A percentile compares a stretch with the other conserved stretches of the same genome.
phyloP scores from a whole-genome alignment of 2,329 filamentous ascomycete species.

The Fusarium tuaranense region DNA sequence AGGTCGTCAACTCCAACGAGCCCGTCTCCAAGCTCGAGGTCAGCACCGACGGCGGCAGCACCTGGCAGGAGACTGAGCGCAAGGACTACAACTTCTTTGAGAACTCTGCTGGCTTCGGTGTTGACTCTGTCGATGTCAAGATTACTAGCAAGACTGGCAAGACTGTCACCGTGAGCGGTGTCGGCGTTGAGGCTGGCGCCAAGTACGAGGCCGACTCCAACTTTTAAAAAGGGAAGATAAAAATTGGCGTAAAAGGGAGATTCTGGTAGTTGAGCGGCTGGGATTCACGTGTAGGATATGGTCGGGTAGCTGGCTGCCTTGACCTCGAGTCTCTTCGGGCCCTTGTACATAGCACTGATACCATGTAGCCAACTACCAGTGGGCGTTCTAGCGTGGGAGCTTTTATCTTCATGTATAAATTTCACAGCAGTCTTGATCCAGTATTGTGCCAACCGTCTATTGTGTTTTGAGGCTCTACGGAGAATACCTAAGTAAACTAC shows the following conservation, averaged over 20 bases:
- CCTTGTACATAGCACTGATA: neutral
- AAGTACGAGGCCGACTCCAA: slow-evolving; percentile 48
- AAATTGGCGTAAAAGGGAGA: neutral
- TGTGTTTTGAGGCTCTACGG: neutral
- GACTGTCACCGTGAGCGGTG: slow-evolving; percentile 62
- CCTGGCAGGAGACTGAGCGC: slow-evolving; percentile 68
- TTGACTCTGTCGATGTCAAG: slow-evolving; percentile 64
- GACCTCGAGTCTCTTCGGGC: neutral
- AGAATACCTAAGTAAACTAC: neutral
- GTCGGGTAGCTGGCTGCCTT: slow-evolving; percentile 28
- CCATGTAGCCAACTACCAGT: neutral
- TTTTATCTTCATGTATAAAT: slow-evolving; percentile 33
- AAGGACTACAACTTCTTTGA: slow-evolving; percentile 72
- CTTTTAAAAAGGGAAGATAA: slow-evolving; percentile 40
- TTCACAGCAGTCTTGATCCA: slow-evolving; percentile 1
- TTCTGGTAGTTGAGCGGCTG: neutral
- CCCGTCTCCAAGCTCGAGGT: slow-evolving; percentile 69
- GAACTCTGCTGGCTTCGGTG: slow-evolving; percentile 67
- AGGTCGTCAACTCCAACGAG: slow-evolving; percentile 73
- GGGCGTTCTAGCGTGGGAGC: neutral
- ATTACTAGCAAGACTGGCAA: slow-evolving; percentile 66
- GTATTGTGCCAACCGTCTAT: neutral
- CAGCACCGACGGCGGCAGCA: slow-evolving; percentile 68
- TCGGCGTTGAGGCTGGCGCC: slow-evolving; percentile 54
- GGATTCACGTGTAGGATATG: neutral